phyloP scores from a whole-genome alignment of 2,329 filamentous ascomycete species.

The Pestalotiopsis sp. region DNA sequence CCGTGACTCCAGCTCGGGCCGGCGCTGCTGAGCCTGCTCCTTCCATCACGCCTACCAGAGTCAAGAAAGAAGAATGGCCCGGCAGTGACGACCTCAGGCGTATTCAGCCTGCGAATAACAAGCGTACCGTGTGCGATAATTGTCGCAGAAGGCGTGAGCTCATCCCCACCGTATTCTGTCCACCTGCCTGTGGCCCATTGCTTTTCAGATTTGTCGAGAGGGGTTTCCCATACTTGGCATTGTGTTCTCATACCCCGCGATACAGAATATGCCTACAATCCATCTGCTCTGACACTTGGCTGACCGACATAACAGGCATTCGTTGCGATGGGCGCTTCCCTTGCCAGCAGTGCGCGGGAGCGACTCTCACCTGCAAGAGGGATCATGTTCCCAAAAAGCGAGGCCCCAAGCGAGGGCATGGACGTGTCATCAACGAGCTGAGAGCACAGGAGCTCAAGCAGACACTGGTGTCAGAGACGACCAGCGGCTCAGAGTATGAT shows the following conservation, averaged over 20 bases:
- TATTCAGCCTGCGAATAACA: constrained; percentile 18
- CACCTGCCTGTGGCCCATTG: too few relatives aligned
- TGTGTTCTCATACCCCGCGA: too few relatives aligned
- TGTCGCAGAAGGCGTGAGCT: constrained; percentile 45
- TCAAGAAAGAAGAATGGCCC: constrained; percentile 7
- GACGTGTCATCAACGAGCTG: constrained; percentile 65
- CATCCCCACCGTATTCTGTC: not conserved
- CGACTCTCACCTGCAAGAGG: constrained; percentile 64
- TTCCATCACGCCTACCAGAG: constrained; percentile 6
- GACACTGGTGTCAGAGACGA: constrained; percentile 26
- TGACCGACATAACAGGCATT: constrained; percentile 36
- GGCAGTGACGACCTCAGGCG: not conserved
- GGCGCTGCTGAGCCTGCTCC: not conserved
- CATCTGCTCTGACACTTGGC: not conserved
- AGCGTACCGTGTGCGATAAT: constrained; percentile 48
- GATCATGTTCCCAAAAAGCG: constrained; percentile 68
- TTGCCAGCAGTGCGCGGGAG: constrained; percentile 63
- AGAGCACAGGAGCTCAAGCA: constrained; percentile 50
- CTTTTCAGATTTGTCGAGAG: too few relatives aligned
- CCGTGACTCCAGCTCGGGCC: not conserved
- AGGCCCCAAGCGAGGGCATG: constrained; percentile 64
- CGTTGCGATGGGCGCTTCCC: constrained; percentile 50
- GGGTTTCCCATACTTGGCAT: too few relatives aligned
- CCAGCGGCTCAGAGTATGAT: constrained; percentile 17
- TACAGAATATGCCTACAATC: not conserved